These are phyloP conservation scores for Eucalyptus curtisii DNA, from an alignment of 345 rosid species.

Conservation along the genomic window DNA sequence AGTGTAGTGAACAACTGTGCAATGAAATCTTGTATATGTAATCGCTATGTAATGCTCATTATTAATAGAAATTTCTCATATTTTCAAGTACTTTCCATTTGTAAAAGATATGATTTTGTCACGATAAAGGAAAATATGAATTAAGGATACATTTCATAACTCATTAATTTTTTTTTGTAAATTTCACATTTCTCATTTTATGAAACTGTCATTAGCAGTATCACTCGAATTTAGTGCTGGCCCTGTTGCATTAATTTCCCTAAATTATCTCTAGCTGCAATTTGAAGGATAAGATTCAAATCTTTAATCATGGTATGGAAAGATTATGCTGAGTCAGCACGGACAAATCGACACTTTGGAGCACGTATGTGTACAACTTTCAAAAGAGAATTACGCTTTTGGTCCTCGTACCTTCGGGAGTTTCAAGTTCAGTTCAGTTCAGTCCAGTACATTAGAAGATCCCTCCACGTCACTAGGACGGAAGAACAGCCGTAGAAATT, in stretches of 20 bases:
- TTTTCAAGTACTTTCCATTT: rapidly evolving
- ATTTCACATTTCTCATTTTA: neutral
- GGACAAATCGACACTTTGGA: neutral
- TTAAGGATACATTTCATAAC: neutral
- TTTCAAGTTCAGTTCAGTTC: no score
- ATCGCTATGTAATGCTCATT: no score
- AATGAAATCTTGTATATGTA: rapidly evolving
- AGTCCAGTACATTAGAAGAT: no score
- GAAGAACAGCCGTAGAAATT: neutral
- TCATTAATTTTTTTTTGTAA: rapidly evolving
- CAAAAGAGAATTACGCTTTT: neutral
- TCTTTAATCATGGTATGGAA: rapidly evolving
- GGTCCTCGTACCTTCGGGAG: neutral
- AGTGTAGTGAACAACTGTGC: neutral
- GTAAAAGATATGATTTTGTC: neutral
- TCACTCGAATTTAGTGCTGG: neutral
- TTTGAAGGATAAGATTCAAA: neutral
- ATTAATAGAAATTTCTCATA: no score
- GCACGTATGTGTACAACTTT: neutral
- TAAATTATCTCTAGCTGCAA: neutral
- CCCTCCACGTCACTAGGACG: neutral
- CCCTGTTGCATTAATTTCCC: neutral
- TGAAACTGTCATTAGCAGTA: neutral
- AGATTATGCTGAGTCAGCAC: no score
- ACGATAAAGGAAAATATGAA: no score